These are phyloP conservation scores for Solanum phureja DNA, from an alignment of 257 asterid genomes.

Conservation along the genomic window DNA sequence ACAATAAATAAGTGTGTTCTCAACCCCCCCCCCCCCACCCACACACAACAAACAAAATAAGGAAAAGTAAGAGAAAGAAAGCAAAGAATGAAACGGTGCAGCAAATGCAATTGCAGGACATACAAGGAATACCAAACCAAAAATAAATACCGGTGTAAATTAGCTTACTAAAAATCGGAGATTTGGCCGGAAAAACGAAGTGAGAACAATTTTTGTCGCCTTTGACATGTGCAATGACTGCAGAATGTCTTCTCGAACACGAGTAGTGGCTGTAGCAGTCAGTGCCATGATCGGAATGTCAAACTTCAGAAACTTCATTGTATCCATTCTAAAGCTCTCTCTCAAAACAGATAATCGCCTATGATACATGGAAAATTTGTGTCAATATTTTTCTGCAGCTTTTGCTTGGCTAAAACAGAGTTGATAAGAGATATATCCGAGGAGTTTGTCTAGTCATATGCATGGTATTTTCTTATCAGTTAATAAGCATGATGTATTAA, in stretches of 20 bases:
- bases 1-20: background rate
- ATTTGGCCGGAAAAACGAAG: constrained; percentile 73
- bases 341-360: constrained; percentile 60
- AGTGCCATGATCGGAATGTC: constrained; percentile 77
- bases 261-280: constrained; percentile 67
- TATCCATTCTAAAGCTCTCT: constrained; percentile 46
- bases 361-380: constrained; percentile 9
- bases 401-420: background rate
- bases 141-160: background rate
- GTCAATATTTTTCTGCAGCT: background rate
- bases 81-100: background rate
- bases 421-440: background rate
- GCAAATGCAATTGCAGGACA: constrained; percentile 2
- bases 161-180: constrained; percentile 59
- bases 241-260: constrained; percentile 66
- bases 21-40: background rate
- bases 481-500: background rate
- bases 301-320: constrained; percentile 46
- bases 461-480: background rate
- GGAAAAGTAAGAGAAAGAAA: background rate
- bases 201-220: constrained; percentile 35
- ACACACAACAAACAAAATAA: background rate
- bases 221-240: constrained; percentile 61
- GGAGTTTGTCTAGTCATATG: background rate
- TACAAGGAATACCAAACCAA: background rate